Evolutionary conservation across 176 grass and related monocot genomes (phyloP).

Genomic region (Eleusine indica): DNA sequence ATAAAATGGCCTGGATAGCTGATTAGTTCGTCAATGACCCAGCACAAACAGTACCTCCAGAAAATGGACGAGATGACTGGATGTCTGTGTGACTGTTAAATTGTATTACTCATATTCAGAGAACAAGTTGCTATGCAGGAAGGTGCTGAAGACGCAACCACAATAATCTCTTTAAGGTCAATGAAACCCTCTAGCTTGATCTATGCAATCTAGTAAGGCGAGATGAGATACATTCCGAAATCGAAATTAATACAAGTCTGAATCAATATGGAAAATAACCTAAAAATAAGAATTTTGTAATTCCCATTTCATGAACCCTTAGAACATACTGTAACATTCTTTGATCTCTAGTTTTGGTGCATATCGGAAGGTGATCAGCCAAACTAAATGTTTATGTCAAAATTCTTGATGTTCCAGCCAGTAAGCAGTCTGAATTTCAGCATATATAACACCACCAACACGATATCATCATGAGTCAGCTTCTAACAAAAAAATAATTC

Average conservation of each 20-base stretch:
- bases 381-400: neutral
- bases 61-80: neutral
- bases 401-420: neutral
- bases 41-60: neutral
- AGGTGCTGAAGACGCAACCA: neutral
- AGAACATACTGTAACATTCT: neutral
- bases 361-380: neutral
- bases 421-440: neutral
- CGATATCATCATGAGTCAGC: neutral
- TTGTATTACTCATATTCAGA: neutral
- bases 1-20: neutral
- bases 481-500: neutral
- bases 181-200: neutral
- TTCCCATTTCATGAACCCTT: neutral
- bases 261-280: neutral
- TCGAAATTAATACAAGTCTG: neutral
- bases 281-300: neutral
- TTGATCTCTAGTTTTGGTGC: neutral
- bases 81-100: neutral
- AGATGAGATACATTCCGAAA: neutral
- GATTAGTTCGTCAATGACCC: neutral
- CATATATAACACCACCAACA: neutral
- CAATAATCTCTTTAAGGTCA: neutral
- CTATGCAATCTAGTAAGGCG: neutral
- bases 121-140: neutral